Base-by-base conservation (phyloP, 495 filamentous ascomycete species). In the Aspergillus mulundensis region DNA sequence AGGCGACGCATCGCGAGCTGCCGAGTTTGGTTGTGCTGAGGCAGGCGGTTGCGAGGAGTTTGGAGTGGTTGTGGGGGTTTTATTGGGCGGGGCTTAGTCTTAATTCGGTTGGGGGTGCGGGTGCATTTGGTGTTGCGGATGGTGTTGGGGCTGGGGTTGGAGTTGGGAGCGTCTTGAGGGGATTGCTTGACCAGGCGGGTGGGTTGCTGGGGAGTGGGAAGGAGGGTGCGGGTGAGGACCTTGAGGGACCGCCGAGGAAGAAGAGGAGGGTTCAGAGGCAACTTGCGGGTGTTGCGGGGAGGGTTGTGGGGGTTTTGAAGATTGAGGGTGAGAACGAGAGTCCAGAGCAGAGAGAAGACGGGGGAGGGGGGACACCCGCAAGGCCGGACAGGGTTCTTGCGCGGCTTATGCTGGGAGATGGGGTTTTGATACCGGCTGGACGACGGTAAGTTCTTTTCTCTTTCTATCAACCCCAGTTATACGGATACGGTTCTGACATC, bases 51-150 rank as follows among this genome's bases (percentile, higher is more conserved):
- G 61, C 77, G 58, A 81, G 85, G 60, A 89, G 85, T 1, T 72
- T 97, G 48, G 81, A 78, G 25, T 97, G 93, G 93, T 79, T 97
- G 46, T 96, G 90, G 90, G 77, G 80, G 36, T 86, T 87, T 63
- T 96, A 95, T 70, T 97, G 93, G 93, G 52, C 67, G 7, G 69
- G 70, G 38, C 41, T 36, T 36, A 16, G 10, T 43, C 43, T 49
- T 20, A 41, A 7, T 34, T 5, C 18, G n/a, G n/a, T n/a, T n/a
- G n/a, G n/a, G n/a, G n/a, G n/a, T n/a, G n/a, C n/a, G n/a, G n/a
- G n/a, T n/a, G n/a, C n/a, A n/a, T 44, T 45, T 36, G 25, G 25
- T 8, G 36, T 16, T 36, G 43, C 28, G 45, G 19, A 24, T 25
- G 53, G 47, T 20, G 20, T 30, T 19, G 28, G 34, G 23, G 43